Evolutionary conservation across 2,329 filamentous ascomycete genomes (phyloP).

Genomic region (Tolypocladium amazonense): DNA sequence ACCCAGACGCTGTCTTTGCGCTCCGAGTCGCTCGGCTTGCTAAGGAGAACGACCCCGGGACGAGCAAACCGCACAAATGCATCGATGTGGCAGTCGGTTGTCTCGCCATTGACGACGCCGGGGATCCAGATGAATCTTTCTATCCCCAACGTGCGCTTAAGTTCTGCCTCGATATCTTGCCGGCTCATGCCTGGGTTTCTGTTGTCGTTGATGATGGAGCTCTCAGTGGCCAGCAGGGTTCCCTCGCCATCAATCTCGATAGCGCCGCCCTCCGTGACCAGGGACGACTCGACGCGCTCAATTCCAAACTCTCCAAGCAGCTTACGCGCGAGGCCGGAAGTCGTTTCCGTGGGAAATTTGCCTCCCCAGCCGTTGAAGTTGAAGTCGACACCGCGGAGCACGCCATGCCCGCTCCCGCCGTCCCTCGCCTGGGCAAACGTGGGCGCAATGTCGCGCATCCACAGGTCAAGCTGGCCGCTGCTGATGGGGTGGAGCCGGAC

Average conservation of each 20-base stretch:
- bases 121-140: slow-evolving; percentile 17
- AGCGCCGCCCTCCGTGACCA: slow-evolving; percentile 13
- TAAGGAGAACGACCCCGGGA: slow-evolving; percentile 12
- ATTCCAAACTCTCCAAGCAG: background rate
- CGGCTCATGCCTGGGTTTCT: slow-evolving; percentile 12
- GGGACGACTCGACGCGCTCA: slow-evolving; percentile 1
- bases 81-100: slow-evolving; percentile 18
- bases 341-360: slow-evolving; percentile 7
- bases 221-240: slow-evolving; percentile 16
- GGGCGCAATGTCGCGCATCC: slow-evolving; percentile 17
- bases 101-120: slow-evolving; percentile 10
- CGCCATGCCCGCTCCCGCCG: background rate
- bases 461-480: slow-evolving; percentile 10
- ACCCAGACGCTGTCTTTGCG: slow-evolving; percentile 1
- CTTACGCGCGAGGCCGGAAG: slow-evolving; percentile 4
- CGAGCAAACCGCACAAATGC: slow-evolving; percentile 14
- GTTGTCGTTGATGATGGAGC: slow-evolving; percentile 17
- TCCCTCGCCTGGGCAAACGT: slow-evolving; percentile 9
- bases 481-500: slow-evolving; percentile 5
- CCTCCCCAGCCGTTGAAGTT: slow-evolving; percentile 20
- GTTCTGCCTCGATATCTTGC: slow-evolving; percentile 10
- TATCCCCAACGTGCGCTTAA: slow-evolving; percentile 11
- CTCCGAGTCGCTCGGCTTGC: slow-evolving; percentile 7
- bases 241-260: slow-evolving; percentile 18
- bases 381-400: slow-evolving; percentile 9